These are phyloP conservation scores for Melampsora americana DNA, from an alignment of 1,284 basidiomycete genomes.

Conservation along the genomic window DNA sequence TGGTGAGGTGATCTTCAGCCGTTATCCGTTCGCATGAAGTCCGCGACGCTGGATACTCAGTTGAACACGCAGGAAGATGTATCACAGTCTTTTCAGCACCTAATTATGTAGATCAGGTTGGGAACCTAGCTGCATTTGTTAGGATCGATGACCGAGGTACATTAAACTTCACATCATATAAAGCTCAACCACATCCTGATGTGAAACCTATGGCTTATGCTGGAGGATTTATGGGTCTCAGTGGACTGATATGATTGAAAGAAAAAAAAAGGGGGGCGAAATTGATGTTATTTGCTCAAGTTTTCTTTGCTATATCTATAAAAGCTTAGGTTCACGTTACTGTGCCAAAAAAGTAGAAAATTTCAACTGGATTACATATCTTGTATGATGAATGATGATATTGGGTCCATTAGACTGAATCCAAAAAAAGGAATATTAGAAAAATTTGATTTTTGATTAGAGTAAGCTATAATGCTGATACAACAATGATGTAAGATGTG, in stretches of 20 bases:
- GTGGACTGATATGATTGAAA: slow-evolving; percentile 30
- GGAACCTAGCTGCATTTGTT: slow-evolving; percentile 51
- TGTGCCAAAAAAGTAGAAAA: no score
- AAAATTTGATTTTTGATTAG: background rate
- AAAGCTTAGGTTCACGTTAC: background rate
- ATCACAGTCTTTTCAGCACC: slow-evolving; percentile 66
- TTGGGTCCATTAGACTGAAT: background rate
- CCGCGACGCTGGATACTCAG: slow-evolving; percentile 75
- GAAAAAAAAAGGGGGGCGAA: background rate
- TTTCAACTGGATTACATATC: no score
- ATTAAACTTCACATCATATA: slow-evolving; percentile 49
- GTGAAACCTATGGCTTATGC: slow-evolving; percentile 52
- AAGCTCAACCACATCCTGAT: slow-evolving; percentile 49
- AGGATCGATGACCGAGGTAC: slow-evolving; percentile 50
- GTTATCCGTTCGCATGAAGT: slow-evolving; percentile 97
- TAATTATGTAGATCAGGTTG: slow-evolving; percentile 53
- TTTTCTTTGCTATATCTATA: background rate
- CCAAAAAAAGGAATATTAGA: background rate
- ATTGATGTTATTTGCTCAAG: background rate
- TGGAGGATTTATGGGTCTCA: slow-evolving; percentile 42
- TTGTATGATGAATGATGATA: no score
- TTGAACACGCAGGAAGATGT: slow-evolving; percentile 84
- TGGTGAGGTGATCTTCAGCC: slow-evolving; percentile 58
- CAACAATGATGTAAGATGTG: no score
- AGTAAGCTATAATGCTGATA: background rate